Conservation (phyloP, 768 basidiomycete species). For the Tulasnella sp. region DNA sequence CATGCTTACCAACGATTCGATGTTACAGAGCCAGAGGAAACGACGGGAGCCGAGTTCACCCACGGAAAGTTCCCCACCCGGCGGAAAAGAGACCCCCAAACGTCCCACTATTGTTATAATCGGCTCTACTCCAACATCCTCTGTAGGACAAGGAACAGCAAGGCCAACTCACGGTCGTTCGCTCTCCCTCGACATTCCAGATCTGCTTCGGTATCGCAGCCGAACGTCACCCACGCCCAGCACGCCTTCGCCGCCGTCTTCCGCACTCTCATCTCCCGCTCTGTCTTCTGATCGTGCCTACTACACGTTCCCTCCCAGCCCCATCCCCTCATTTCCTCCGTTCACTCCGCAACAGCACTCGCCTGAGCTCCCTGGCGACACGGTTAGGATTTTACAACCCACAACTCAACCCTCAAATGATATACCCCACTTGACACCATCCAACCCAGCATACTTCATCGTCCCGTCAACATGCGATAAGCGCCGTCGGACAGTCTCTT, state of each 20-base stretch:
- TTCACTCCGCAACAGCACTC: not conserved
- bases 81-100: not conserved
- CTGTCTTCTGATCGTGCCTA: not conserved
- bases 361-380: not conserved
- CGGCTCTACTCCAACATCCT: not conserved
- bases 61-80: not conserved
- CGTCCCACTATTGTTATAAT: not conserved
- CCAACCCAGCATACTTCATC: conserved; percentile 13
- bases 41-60: not conserved
- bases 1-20: not conserved
- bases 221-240: not conserved
- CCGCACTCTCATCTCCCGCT: not conserved
- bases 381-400: not conserved
- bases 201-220: not conserved
- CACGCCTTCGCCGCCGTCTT: not conserved
- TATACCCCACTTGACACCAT: not conserved
- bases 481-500: not conserved
- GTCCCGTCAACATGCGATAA: conserved; percentile 14
- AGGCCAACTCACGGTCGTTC: not conserved
- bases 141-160: not conserved
- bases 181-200: not conserved
- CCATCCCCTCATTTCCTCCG: conserved; percentile 15
- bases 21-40: not conserved
- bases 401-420: not conserved
- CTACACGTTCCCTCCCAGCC: conserved; percentile 5